Conservation (phyloP, 1,284 basidiomycete genomes). For the Moniliophthora roreri region DNA sequence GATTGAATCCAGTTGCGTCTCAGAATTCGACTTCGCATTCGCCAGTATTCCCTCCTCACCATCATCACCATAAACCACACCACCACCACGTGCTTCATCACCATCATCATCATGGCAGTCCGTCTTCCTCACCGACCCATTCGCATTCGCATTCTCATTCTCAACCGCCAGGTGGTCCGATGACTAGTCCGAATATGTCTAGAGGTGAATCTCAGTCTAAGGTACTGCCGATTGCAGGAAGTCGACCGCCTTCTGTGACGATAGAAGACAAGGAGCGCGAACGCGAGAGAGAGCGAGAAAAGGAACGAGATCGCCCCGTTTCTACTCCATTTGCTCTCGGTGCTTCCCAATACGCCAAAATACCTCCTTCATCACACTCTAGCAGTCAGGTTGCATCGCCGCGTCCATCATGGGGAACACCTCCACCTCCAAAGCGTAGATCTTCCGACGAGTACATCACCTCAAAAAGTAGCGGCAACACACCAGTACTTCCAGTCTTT, state of each 20-base stretch:
- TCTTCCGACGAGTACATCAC: background rate
- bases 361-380: background rate
- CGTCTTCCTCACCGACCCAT: conserved; percentile 5
- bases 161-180: conserved; percentile 5
- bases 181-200: conserved; percentile 16
- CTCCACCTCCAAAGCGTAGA: background rate
- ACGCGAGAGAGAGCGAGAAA: conserved; percentile 2
- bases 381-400: conserved; percentile 5
- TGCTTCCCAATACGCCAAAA: conserved; percentile 5
- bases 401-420: conserved; percentile 10
- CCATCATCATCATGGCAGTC: conserved; percentile 12
- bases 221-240: conserved; percentile 12
- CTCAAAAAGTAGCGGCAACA: background rate
- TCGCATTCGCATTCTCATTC: background rate
- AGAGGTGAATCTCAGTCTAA: conserved; percentile 10
- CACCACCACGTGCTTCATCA: conserved; percentile 22
- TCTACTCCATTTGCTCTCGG: conserved; percentile 15
- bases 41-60: conserved; percentile 14
- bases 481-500: background rate
- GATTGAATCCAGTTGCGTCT: conserved; percentile 5
- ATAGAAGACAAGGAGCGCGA: conserved; percentile 10
- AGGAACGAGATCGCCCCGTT: conserved; percentile 12
- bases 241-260: conserved; percentile 16
- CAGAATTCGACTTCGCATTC: background rate
- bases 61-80: conserved; percentile 20